phyloP scores from a whole-genome alignment of 2,329 filamentous ascomycete genomes.

The Ceratocystiopsis sp. region DNA sequence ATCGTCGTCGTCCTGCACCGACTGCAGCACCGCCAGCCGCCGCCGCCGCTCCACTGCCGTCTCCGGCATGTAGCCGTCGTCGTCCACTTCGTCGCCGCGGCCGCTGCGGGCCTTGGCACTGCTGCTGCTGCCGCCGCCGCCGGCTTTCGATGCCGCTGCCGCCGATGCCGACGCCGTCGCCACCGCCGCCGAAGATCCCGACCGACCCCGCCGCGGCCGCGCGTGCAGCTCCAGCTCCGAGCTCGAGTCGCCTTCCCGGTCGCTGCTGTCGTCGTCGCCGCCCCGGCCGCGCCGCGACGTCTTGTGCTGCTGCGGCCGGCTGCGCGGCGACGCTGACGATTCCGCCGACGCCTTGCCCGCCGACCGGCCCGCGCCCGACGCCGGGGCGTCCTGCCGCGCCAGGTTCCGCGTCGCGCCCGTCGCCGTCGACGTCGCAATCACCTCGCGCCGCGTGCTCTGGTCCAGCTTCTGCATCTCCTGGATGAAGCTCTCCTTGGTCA shows the following conservation, averaged over 20 bases:
- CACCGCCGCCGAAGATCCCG: no score
- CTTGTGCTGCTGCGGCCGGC: background rate
- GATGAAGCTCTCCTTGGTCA: conserved; percentile 71
- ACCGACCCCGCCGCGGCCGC: no score
- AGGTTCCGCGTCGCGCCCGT: conserved; percentile 30
- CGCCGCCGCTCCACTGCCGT: conserved; percentile 54
- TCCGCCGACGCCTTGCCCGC: background rate
- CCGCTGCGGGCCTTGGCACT: background rate
- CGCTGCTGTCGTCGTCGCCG: background rate
- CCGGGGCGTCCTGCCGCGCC: no score
- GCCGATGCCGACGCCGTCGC: background rate
- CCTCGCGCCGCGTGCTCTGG: conserved; percentile 39
- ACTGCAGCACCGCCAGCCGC: conserved; percentile 34
- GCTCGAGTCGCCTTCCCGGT: background rate
- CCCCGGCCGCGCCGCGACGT: background rate
- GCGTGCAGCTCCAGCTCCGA: no score
- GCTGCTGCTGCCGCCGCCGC: background rate
- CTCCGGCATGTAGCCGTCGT: conserved; percentile 23
- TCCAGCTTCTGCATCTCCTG: conserved; percentile 57
- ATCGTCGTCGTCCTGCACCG: background rate
- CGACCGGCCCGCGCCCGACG: no score
- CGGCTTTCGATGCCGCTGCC: no score
- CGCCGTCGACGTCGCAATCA: conserved; percentile 33
- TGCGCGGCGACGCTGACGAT: background rate
- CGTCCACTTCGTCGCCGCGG: background rate